Evolutionary conservation across 768 basidiomycete genomes (phyloP), one percentile per base, ranked within the genome.

Genomic region (Tulasnella sp.): DNA sequence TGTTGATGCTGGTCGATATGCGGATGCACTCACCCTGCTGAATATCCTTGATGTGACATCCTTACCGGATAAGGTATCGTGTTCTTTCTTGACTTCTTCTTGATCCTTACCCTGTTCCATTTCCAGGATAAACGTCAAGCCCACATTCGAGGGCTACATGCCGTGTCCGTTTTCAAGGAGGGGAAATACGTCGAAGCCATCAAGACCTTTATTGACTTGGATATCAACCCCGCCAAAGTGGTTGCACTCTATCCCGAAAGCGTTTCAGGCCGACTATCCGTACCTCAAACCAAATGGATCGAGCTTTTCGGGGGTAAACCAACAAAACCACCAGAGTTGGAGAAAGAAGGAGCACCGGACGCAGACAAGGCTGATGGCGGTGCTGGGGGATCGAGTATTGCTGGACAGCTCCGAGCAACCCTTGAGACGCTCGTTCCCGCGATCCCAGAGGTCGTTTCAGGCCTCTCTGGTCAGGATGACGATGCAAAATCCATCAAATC

Each of bases 221-320:
- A 97, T 62, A 74, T 92, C 62, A 93, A 93, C 64, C 96, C 96
- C 0, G 89, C 93, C 0, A 90, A 92, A 65, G 88, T 99, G 2
- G 76, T 98, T 19, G 84, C 92, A 1, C 71, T 98, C 5, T 99
- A 89, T 68, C 86, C 89, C 0, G 80, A 85, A 34, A 73, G 74
- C 11, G 78, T 98, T 2, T 77, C 90, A 1, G 94, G 94, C 5
- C 75, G 86, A 31, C 69, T 97, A 6, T 73, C 81, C 4, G 78
- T 84, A 0, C 78, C 82, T 9, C 76, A 71, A 41, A 82, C 83
- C 1, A 70, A 74, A 6, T 92, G 90, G 86, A 83, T 94, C 65
- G 72, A 76, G 4, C 70, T 93, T 2, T 96, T 87, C 66, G 93
- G 90, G 4, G 94, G 93, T 59, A 64, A 54, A 51, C 82, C 79